Evolutionary conservation across 495 filamentous ascomycete species (phyloP).

Genomic region (Penicillium diatomitis): DNA sequence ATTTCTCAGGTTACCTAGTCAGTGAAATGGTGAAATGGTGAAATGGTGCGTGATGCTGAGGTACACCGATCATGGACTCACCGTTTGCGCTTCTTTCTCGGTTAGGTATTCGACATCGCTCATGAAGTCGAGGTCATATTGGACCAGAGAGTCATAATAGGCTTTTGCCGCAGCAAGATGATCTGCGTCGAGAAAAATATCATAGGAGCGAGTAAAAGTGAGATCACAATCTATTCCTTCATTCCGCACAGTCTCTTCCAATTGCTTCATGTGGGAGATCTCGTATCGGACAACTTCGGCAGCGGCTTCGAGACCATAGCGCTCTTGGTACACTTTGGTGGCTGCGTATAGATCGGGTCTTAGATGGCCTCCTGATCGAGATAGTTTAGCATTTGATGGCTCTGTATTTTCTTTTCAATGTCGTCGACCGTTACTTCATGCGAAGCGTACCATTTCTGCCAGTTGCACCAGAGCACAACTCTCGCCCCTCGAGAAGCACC

Average conservation of each 20-base stretch:
- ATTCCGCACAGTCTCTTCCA: slow-evolving; percentile 21
- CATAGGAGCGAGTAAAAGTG: slow-evolving; percentile 24
- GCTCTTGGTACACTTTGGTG: slow-evolving; percentile 18
- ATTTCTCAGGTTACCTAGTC: background rate
- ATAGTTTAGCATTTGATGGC: background rate
- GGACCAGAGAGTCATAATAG: slow-evolving; percentile 17
- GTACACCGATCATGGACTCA: slow-evolving; percentile 1
- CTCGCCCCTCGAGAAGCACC: slow-evolving; percentile 31
- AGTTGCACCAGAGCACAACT: slow-evolving; percentile 35
- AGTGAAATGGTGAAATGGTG: background rate
- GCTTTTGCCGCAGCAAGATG: slow-evolving; percentile 16
- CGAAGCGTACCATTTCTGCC: slow-evolving; percentile 27
- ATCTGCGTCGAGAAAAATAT: slow-evolving; percentile 24
- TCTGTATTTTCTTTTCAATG: background rate
- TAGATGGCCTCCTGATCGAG: slow-evolving; percentile 24
- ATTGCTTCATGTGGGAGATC: slow-evolving; percentile 19
- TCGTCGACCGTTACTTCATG: background rate
- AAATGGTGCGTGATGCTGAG: too few relatives aligned
- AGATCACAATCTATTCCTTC: slow-evolving; percentile 38
- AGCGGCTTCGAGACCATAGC: slow-evolving; percentile 19
- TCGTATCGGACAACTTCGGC: slow-evolving; percentile 25
- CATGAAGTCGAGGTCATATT: slow-evolving; percentile 14
- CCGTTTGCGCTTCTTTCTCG: slow-evolving; percentile 17
- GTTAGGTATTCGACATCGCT: slow-evolving; percentile 22
- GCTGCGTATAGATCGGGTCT: slow-evolving; percentile 26